Evolutionary conservation across 192 early-diverging fungal species (phyloP).

Genomic region (Dissophora globulifera): DNA sequence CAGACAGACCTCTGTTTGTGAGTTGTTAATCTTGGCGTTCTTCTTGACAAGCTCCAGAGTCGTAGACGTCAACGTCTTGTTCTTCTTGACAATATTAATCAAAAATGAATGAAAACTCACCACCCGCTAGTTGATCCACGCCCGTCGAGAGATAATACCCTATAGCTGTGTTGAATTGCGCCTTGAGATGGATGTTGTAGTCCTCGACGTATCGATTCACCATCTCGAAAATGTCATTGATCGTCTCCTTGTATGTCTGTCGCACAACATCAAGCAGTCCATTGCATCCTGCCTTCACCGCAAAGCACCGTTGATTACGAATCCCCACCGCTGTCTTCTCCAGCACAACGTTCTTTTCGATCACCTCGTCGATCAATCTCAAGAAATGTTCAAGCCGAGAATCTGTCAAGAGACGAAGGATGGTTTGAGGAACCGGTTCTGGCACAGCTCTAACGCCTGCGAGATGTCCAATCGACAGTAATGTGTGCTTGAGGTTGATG

Average conservation of each 20-base stretch:
- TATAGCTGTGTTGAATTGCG: constrained; percentile 66
- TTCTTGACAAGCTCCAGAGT: constrained; percentile 83
- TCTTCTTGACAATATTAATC: constrained; percentile 78
- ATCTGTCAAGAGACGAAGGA: constrained; percentile 56
- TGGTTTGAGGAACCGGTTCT: constrained; percentile 61
- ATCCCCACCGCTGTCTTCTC: constrained; percentile 81
- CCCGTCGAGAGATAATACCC: constrained; percentile 72
- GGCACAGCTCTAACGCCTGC: constrained; percentile 28
- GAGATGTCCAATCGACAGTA: constrained; percentile 63
- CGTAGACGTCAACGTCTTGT: constrained; percentile 72
- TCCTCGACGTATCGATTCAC: constrained; percentile 62
- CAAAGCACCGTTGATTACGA: constrained; percentile 88
- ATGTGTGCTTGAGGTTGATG: constrained; percentile 73
- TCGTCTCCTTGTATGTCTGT: constrained; percentile 81
- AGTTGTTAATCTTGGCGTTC: constrained; percentile 85
- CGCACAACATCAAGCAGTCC: constrained; percentile 88
- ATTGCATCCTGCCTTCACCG: constrained; percentile 84
- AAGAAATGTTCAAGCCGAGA: constrained; percentile 49
- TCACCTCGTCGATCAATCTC: constrained; percentile 65
- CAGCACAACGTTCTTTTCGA: constrained; percentile 75
- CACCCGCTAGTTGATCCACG: constrained; percentile 53
- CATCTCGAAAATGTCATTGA: constrained; percentile 75
- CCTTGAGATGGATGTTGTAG: constrained; percentile 71
- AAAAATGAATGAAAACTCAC: constrained; percentile 70
- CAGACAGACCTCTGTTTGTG: constrained; percentile 83